Base-by-base conservation (phyloP, 805 yeast genomes). In the Starmerella bombicola region DNA sequence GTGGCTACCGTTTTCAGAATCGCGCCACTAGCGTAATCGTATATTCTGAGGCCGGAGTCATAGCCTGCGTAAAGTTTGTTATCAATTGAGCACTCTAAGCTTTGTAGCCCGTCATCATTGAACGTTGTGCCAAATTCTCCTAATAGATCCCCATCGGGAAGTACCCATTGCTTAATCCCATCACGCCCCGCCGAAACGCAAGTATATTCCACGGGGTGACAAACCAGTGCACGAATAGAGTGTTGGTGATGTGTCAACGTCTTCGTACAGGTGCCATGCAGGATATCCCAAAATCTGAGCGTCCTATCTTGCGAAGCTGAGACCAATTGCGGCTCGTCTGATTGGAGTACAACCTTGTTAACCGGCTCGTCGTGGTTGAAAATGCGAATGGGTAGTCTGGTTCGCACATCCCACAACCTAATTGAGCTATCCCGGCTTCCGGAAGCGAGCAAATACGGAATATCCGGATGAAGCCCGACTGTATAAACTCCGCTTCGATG, bases 351-450 rank as follows among this genome's bases (percentile, higher is more conserved):
- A 1, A 91, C 79, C 37, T 77, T 67, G 41, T 78, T 78, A 4
- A 91, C 73, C 13, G 91, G 78, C 30, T 73, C 70, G 46, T 74
- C 70, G 59, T 91, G 98, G 2, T 77, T 65, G 29, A 91, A 63
- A 0, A 80, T 80, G 69, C 78, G 78, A 1, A 81, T 78, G 13
- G 86, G 77, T 2, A 70, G 61, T 35, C 84, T 66, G 0, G 93
- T 73, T 44, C 98, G 68, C 41, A 91, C 78, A 59, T 91, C 99
- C 99, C 99, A 91, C 4, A 85, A 79, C 40, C 93, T 66, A 0
- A 85, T 78, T 0, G 82, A 78, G 4, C 83, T 69, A 58, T 91
- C 99, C 43, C 95, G 65, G 17, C 96, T 93, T 4, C 85, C 98
- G 3, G 93, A 80, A 7, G 80, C 82, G 12, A 85, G 60, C 6